These are phyloP conservation scores for Rubia tinctorum DNA, from an alignment of 305 asterid genomes.

Conservation along the genomic window DNA sequence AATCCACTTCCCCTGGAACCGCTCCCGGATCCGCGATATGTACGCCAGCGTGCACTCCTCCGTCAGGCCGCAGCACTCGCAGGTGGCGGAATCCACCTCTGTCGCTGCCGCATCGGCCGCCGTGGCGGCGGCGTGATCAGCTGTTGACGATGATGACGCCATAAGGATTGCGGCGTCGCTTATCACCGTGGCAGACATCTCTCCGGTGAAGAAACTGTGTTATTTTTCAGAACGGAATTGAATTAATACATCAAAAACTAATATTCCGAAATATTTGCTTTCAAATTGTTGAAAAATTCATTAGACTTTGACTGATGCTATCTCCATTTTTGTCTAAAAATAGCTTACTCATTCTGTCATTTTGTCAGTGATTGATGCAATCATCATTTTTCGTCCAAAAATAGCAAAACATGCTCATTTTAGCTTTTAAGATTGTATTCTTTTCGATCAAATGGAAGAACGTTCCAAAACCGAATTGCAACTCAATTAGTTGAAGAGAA, in stretches of 20 bases:
- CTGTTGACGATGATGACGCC: conserved; percentile 21
- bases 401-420: background rate
- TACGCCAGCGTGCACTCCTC: conserved; percentile 87
- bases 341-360: background rate
- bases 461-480: no score
- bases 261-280: no score
- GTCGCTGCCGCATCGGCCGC: conserved; percentile 10
- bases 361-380: background rate
- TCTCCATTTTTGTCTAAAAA: background rate
- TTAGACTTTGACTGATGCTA: background rate
- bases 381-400: background rate
- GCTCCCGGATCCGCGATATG: conserved; percentile 59
- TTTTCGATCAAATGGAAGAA: no score
- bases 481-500: no score
- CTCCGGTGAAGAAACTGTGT: background rate
- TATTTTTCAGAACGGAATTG: background rate
- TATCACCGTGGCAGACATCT: conserved; percentile 54
- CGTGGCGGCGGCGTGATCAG: conserved; percentile 25
- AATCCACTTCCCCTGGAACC: conserved; percentile 90
- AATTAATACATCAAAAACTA: no score
- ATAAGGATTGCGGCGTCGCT: conserved; percentile 58
- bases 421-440: background rate
- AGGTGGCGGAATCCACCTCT: conserved; percentile 64
- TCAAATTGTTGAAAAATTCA: background rate
- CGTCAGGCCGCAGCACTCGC: conserved; percentile 87